Evolutionary conservation across 2,329 filamentous ascomycete species (phyloP).

Genomic region (Xylaria sp.): DNA sequence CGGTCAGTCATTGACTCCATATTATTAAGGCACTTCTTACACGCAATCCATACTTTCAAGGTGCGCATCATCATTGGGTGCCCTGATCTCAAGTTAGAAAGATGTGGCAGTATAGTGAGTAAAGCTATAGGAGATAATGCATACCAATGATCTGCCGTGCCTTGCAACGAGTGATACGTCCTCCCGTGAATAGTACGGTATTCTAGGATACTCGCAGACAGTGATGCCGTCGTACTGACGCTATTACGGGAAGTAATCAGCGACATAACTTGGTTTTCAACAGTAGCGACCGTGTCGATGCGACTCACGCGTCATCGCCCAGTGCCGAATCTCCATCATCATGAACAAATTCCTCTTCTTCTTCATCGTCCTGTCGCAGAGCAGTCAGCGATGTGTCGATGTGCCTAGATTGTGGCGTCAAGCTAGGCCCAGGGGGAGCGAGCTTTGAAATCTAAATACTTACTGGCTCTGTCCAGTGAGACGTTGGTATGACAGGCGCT

Average conservation of each 20-base stretch:
- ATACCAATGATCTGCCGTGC: slow-evolving; percentile 45
- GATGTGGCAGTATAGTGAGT: background rate
- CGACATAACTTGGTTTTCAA: background rate
- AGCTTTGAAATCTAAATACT: slow-evolving; percentile 1
- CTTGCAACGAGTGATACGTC: slow-evolving; percentile 46
- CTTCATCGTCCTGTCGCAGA: slow-evolving; percentile 37
- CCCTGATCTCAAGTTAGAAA: slow-evolving; percentile 29
- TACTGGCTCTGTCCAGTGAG: slow-evolving; percentile 39
- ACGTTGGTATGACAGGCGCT: slow-evolving; percentile 22
- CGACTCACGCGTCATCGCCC: slow-evolving; percentile 45
- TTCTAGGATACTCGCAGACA: slow-evolving; percentile 47
- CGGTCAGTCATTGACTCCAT: background rate
- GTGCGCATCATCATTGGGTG: slow-evolving; percentile 39
- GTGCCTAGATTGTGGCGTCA: background rate
- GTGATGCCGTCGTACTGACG: slow-evolving; percentile 44
- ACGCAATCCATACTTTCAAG: slow-evolving; percentile 39
- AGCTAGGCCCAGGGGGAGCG: background rate
- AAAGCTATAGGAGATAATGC: slow-evolving; percentile 28
- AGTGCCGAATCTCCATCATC: slow-evolving; percentile 44
- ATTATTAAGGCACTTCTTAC: slow-evolving; percentile 23
- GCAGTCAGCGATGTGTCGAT: slow-evolving; percentile 24
- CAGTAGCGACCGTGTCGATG: background rate
- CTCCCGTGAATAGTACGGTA: slow-evolving; percentile 48
- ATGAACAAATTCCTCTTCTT: slow-evolving; percentile 31
- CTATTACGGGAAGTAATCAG: slow-evolving; percentile 27